Base-by-base conservation (phyloP, 1,284 basidiomycete genomes). In the Boletus smithii region DNA sequence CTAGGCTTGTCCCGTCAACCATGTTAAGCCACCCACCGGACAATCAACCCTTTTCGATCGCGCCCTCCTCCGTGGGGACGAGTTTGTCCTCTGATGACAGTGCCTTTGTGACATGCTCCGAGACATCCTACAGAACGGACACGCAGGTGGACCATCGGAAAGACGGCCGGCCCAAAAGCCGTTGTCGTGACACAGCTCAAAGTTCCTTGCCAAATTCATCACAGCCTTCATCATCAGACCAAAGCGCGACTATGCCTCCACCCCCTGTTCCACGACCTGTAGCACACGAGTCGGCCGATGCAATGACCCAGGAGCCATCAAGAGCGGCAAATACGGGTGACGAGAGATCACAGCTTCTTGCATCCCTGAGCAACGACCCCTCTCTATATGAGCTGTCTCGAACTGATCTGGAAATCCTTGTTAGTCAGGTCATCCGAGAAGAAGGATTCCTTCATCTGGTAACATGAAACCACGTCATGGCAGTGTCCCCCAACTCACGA, bases 381-480 rank as follows among this genome's bases (percentile, higher is more conserved):
- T 62, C 65, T 3, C 53, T 82, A 14, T 79, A 81, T 49, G 61
- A 73, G 44, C 58, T 82, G 23, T 61, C 79, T n/a, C 66, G 61
- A 35, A 41, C 59, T 23, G 66, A 69, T 17, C 69, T 83, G 9
- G 80, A 80, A 55, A 63, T 64, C 43, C 57, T 79, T 3, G 70
- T 83, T 11, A 67, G 69, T 13, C 71, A 77, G 32, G 70, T 83
- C 22, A 69, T 83, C 18, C 71, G 74, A 48, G 80, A 83, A 60
- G 77, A 80, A 32, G 74, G 77, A n/a, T 83, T 83, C 54, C 52
- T 67, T 26, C 60, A 63, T 48, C 55, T 83, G 68, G 80, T 78
- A 55, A 61, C 20, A 42, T 27, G 27, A 22, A 44, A 48, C 42
- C 24, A 22, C 16, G 16, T 29, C 16, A 34, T 31, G 43, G 29